Evolutionary conservation across 768 basidiomycete species (phyloP).

Genomic region (Lactarius deliciosus): DNA sequence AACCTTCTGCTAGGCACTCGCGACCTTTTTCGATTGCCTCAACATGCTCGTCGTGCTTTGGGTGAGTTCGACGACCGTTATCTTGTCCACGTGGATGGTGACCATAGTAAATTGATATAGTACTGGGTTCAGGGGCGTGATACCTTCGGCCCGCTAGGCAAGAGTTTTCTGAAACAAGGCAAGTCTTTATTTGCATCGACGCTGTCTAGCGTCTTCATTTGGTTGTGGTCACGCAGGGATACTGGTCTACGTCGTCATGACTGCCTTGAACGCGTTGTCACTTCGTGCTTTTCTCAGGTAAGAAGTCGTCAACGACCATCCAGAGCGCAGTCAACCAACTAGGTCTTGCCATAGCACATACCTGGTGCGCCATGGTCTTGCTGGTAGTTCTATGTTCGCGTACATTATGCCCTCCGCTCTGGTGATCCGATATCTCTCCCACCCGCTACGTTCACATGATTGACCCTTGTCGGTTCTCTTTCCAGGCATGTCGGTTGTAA

Average conservation of each 20-base stretch:
- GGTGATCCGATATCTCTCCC: conserved; percentile 7
- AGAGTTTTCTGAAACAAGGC: conserved; percentile 28
- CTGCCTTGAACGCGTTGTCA: conserved; percentile 22
- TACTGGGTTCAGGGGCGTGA: conserved; percentile 20
- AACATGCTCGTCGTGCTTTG: conserved; percentile 21
- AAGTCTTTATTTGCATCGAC: conserved; percentile 3
- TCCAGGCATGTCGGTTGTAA: conserved; percentile 25
- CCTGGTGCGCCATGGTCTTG: conserved; percentile 1
- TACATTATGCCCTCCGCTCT: conserved; percentile 24
- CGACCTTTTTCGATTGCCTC: conserved; percentile 18
- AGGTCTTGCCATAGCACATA: conserved; percentile 3
- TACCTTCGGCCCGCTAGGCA: conserved; percentile 20
- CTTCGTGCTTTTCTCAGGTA: conserved; percentile 24
- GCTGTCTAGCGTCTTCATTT: not conserved
- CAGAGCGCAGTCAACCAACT: not conserved
- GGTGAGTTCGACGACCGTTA: not conserved
- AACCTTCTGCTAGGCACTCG: conserved; percentile 2
- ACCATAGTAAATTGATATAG: not conserved
- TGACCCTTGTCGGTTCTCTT: not conserved
- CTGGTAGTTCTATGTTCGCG: conserved; percentile 15
- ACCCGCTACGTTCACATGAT: not conserved
- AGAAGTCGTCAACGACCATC: not conserved
- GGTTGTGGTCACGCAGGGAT: conserved; percentile 17
- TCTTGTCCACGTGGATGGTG: not conserved
- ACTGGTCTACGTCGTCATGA: conserved; percentile 26